phyloP scores from a whole-genome alignment of 2,329 filamentous ascomycete species.

The Massarina eburnea region DNA sequence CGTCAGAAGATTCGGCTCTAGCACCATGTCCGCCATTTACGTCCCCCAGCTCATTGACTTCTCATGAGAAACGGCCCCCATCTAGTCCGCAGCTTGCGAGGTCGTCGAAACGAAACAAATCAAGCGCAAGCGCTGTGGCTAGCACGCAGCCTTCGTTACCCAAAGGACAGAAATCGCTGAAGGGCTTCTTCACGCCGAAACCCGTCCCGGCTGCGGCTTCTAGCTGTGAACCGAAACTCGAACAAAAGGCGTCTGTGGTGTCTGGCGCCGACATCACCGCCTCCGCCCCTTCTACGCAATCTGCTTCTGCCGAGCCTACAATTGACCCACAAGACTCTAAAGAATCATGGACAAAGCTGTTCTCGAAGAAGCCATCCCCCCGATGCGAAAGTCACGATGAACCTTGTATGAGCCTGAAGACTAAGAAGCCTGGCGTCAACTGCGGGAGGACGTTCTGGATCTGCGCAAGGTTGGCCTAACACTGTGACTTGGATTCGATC shows the following conservation, averaged over 20 bases:
- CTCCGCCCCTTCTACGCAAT: constrained; percentile 3
- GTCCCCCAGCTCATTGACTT: constrained; percentile 19
- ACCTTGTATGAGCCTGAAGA: constrained; percentile 78
- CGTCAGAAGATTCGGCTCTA: constrained; percentile 1
- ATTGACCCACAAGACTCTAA: constrained; percentile 53
- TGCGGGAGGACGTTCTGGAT: constrained; percentile 69
- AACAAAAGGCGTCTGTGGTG: constrained; percentile 1
- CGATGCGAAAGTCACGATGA: constrained; percentile 82
- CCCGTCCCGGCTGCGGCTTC: neutral
- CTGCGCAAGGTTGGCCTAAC: constrained; percentile 59
- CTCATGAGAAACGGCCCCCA: constrained; percentile 33
- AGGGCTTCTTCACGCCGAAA: constrained; percentile 69
- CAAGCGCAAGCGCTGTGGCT: constrained; percentile 27
- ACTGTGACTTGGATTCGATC: too few species aligned
- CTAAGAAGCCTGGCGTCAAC: constrained; percentile 88
- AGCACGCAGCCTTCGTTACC: constrained; percentile 18
- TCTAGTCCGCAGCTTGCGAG: constrained; percentile 21
- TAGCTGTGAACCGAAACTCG: neutral
- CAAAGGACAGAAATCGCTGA: constrained; percentile 65
- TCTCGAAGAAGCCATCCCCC: constrained; percentile 73
- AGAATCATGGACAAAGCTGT: constrained; percentile 82
- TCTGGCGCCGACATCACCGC: constrained; percentile 7
- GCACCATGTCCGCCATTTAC: constrained; percentile 1
- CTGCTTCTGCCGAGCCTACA: constrained; percentile 6
- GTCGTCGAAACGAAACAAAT: constrained; percentile 55